Conservation (phyloP, 2,329 filamentous ascomycete genomes). For the Colletotrichum gloeosporioides region DNA sequence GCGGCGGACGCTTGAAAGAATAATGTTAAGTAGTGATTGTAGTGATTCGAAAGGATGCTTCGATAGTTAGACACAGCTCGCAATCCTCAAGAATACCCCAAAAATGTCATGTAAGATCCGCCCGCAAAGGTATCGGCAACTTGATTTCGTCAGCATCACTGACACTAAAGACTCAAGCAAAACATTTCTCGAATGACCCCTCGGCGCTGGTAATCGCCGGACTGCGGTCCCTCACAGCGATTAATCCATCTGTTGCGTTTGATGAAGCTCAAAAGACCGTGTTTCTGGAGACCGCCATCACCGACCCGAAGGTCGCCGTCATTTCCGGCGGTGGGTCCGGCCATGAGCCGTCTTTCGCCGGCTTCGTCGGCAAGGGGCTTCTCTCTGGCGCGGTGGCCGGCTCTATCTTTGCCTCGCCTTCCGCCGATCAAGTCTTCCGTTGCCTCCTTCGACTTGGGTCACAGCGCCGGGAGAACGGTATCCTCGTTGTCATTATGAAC, state of each 20-base stretch:
- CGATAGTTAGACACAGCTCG: background rate
- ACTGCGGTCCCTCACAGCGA: conserved; percentile 26
- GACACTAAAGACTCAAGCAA: conserved; percentile 6
- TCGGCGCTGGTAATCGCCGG: conserved; percentile 25
- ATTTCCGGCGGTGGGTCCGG: conserved; percentile 53
- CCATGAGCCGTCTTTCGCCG: conserved; percentile 80
- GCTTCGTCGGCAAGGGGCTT: conserved; percentile 76
- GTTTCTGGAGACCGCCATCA: conserved; percentile 13
- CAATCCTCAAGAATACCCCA: background rate
- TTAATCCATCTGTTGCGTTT: background rate
- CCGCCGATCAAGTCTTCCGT: conserved; percentile 72
- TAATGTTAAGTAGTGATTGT: rapidly evolving
- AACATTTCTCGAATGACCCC: conserved; percentile 27
- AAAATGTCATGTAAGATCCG: background rate
- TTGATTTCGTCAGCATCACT: background rate
- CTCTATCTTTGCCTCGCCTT: conserved; percentile 80
- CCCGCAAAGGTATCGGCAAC: background rate
- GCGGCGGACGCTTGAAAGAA: background rate
- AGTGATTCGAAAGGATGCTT: background rate
- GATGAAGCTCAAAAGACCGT: conserved; percentile 28
- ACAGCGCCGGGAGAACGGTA: conserved; percentile 58
- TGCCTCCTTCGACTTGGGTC: conserved; percentile 68
- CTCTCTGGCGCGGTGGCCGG: conserved; percentile 80
- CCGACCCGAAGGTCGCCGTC: conserved; percentile 32
- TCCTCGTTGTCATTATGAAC: conserved; percentile 44